Evolutionary conservation across 2,329 filamentous ascomycete genomes (phyloP).

Genomic region (Thermoascus crustaceus): DNA sequence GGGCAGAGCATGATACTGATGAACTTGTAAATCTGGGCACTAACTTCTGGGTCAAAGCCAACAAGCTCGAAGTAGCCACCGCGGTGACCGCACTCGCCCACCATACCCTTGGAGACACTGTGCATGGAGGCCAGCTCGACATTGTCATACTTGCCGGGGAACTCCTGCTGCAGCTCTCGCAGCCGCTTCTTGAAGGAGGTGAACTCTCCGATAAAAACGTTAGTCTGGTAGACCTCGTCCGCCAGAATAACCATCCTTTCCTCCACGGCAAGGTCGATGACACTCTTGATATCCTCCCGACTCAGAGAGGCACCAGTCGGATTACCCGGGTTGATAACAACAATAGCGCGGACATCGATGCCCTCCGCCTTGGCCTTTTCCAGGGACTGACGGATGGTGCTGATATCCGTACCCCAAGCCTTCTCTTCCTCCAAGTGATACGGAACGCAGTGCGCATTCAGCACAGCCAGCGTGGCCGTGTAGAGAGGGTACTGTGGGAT

Average conservation of each 20-base stretch:
- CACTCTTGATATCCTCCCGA: slow-evolving; percentile 67
- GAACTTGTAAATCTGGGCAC: slow-evolving; percentile 96
- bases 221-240: slow-evolving; percentile 98
- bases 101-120: slow-evolving; percentile 95
- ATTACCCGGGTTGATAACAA: slow-evolving; percentile 97
- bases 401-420: slow-evolving; percentile 79
- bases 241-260: slow-evolving; percentile 84
- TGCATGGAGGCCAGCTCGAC: slow-evolving; percentile 89
- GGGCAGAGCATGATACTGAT: slow-evolving; percentile 95
- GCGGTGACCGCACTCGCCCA: slow-evolving; percentile 95
- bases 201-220: slow-evolving; percentile 91
- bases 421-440: slow-evolving; percentile 86
- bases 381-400: slow-evolving; percentile 65
- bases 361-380: slow-evolving; percentile 67
- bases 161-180: slow-evolving; percentile 65
- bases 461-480: slow-evolving; percentile 78
- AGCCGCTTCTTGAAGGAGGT: slow-evolving; percentile 90
- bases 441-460: slow-evolving; percentile 80
- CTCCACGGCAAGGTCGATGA: slow-evolving; percentile 79
- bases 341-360: slow-evolving; percentile 82
- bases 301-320: slow-evolving; percentile 84
- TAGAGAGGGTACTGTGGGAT: slow-evolving; percentile 98
- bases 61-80: slow-evolving; percentile 96
- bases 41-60: slow-evolving; percentile 76
- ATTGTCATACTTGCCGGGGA: slow-evolving; percentile 67